These are phyloP conservation scores for Suillus hirtellus DNA, from an alignment of 768 basidiomycete species.

Conservation along the genomic window DNA sequence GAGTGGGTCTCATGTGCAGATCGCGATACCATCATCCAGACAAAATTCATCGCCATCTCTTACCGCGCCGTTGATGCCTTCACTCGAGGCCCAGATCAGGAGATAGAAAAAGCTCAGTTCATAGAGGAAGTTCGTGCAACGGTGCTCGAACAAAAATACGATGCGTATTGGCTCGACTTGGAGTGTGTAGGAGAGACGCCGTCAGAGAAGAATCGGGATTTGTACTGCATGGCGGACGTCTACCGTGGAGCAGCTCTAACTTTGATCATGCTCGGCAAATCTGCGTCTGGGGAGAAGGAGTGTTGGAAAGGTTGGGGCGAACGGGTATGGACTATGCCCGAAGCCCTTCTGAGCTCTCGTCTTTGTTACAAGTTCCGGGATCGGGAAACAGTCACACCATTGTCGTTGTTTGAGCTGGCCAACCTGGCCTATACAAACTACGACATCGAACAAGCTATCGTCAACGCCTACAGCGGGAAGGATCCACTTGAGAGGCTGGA, in stretches of 20 bases:
- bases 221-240: constrained; percentile 23
- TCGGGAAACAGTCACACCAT: neutral
- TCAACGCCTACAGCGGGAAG: constrained; percentile 11
- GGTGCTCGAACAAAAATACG: constrained; percentile 3
- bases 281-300: constrained; percentile 5
- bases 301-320: constrained; percentile 22
- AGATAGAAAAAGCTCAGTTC: constrained; percentile 13
- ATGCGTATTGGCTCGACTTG: constrained; percentile 24
- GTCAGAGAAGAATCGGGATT: constrained; percentile 19
- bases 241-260: constrained; percentile 19
- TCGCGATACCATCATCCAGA: constrained; percentile 8
- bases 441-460: constrained; percentile 16
- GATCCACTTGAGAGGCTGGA: constrained; percentile 21
- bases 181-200: constrained; percentile 19
- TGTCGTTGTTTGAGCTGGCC: constrained; percentile 10
- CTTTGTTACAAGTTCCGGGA: constrained; percentile 14
- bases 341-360: constrained; percentile 10
- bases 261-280: constrained; percentile 16
- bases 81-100: constrained; percentile 9
- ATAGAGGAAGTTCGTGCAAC: constrained; percentile 12
- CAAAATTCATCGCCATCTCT: constrained; percentile 20
- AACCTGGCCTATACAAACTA: constrained; percentile 19
- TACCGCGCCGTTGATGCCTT: constrained; percentile 17
- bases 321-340: constrained; percentile 17
- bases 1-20: constrained; percentile 15